Evolutionary conservation across 2,329 filamentous ascomycete species (phyloP), one percentile per base, ranked within the genome.

Genomic region (Curvularia lunata): DNA sequence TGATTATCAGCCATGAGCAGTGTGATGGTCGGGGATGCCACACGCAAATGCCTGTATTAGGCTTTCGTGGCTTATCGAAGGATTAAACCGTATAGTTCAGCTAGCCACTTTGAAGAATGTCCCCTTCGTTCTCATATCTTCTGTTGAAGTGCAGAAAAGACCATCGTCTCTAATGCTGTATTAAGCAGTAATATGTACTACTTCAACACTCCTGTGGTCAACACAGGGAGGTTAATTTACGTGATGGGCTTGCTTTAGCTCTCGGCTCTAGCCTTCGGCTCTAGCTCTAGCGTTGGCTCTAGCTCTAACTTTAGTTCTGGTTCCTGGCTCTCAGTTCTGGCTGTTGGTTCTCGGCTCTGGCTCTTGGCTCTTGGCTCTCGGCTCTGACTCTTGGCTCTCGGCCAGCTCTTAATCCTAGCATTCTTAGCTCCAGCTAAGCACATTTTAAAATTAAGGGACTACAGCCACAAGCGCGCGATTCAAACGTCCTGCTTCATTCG

Each of bases 1-100:
- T 9, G 42, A 27, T 45, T 45, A 45, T 45, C 42, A 45, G 42
- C 42, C 25, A 45, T 45, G 42, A 45, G 42, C 23, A 45, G 42
- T 18, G 42, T 8, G 16, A 45, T 23, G 42, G 23, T 28, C 21
- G 42, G 42, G 38, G 10, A 45, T 9, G 16, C 28, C 42, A 45
- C 42, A 45, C 42, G 16, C 42, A 45, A 45, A 18, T 8, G 42
- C 42, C 28, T 45, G 12, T 28, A 45, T 45, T 28, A 28, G 42
- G 21, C 23, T 45, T 45, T 13, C 42, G 21, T 45, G 42, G 42
- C 42, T 45, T 45, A 12, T 28, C 42, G 42, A 45, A 25, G 28
- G 13, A 45, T 45, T 25, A 45, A 45, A 45, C 42, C 12, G 42
- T 45, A n/a, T 45, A 28, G 42, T 23, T 45, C 42, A 45, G 42